Evolutionary conservation across 2,329 filamentous ascomycete species (phyloP), one percentile per base, ranked within the genome.

Genomic region (Penicillium sp.): DNA sequence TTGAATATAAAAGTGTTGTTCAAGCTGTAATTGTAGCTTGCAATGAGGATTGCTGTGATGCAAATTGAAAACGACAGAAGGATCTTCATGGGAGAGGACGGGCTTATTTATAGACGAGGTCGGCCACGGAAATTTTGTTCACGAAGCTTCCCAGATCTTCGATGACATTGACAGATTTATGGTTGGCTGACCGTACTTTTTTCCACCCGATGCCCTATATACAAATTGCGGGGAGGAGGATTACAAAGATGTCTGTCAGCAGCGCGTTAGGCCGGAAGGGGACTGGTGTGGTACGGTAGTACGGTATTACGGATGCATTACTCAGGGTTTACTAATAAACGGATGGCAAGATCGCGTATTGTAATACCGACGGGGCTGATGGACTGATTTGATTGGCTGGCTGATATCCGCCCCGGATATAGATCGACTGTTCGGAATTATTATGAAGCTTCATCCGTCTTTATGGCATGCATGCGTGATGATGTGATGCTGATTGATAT

Each of bases 51-150:
- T 67, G 71, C 70, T 61, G 62, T 63, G 61, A 71, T 67, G 65
- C 67, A 72, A 67, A 73, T 69, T 59, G 69, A 60, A 68, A 72
- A 59, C 55, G 72, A 67, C 20, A 72, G 58, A 58, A 74, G 58
- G 14, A 71, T 53, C 65, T 64, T 73, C 72, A 74, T 74, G 59
- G 64, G 62, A 53, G 35, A 30, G 42, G 20, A 51, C 3, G 24
- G 55, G 55, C 57, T 49, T 63, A 62, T 71, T 71, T 73, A 72
- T 74, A 70, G 42, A 56, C 47, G 11, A 8, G 12, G 18, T 7
- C 28, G 12, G 28, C 7, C 28, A 30, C 3, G 12, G 28, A 9
- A 35, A 14, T 33, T 7, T 21, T 7, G 5, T 9, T 20, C 9
- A 50, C 62, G 68, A 67, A 65, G 30, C 55, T 55, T 60, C 61